Evolutionary conservation across 495 filamentous ascomycete genomes (phyloP), one percentile per base, ranked within the genome.

Genomic region (Hyaloscypha finlandica): DNA sequence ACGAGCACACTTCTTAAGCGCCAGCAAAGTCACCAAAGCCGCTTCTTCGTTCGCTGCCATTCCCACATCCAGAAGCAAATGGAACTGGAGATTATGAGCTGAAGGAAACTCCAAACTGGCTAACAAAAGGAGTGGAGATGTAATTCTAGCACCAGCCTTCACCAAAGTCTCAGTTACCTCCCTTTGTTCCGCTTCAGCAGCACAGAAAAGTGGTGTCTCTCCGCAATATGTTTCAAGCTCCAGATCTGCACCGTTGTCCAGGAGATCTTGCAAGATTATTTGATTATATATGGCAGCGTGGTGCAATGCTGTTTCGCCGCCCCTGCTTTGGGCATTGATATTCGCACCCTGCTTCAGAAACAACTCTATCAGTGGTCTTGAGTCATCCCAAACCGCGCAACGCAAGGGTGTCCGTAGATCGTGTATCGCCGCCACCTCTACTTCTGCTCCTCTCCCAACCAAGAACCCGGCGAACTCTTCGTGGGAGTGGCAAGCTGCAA

Each of bases 341-440:
- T 71, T 51, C 14, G 75, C 72, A 22, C 74, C 74, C 35, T 63
- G 55, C 9, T 62, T 64, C 0, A 75, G 32, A 4, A 76, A 63
- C n/a, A 66, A 54, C 16, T 59, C 60, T 6, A 72, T 59, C 30
- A 69, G 58, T 42, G 63, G 59, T 25, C 39, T 35, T 19, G 63
- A 30, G 37, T 64, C 62, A 32, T 69, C 54, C 61, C 62, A 53
- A 2, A 29, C 61, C 51, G 62, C 62, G 5, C 19, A 30, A 33
- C 53, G 56, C 6, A 69, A 37, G 6, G 55, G 20, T 19, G 55
- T 65, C 16, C 52, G 51, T 6, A 30, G 5, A 6, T 19, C 12
- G 19, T 53, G 19, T 2, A 33, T 33, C 30, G 51, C 14, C n/a
- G 12, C 32, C 4, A 29, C 35, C 12, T 68, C 69, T 8, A 73